Evolutionary conservation across 2,329 filamentous ascomycete species (phyloP).

Genomic region (Fusarium sororula): DNA sequence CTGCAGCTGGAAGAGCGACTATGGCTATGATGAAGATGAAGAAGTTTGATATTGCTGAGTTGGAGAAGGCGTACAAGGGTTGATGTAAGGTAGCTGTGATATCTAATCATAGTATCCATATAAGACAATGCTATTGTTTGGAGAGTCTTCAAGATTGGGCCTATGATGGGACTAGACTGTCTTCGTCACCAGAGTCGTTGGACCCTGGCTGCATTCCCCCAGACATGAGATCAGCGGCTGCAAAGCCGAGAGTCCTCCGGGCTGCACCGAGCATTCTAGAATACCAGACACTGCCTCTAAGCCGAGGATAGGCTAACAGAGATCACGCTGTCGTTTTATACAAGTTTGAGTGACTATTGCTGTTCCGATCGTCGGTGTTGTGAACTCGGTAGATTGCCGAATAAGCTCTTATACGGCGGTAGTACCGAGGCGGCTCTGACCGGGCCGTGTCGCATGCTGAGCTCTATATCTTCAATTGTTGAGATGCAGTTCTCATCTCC

Average conservation of each 20-base stretch:
- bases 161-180: background rate
- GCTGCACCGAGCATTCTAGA: background rate
- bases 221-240: background rate
- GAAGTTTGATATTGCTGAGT: slow-evolving; percentile 53
- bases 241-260: background rate
- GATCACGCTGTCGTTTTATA: background rate
- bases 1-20: slow-evolving; percentile 44
- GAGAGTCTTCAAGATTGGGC: background rate
- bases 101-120: background rate
- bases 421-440: slow-evolving; percentile 14
- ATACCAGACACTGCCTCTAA: background rate
- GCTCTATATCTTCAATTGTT: background rate
- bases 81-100: background rate
- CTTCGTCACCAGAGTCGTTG: background rate
- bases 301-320: background rate
- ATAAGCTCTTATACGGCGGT: background rate
- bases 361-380: slow-evolving; percentile 9
- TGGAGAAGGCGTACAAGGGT: slow-evolving; percentile 48
- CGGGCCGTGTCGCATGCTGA: background rate
- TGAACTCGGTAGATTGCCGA: slow-evolving; percentile 7
- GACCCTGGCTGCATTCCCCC: background rate
- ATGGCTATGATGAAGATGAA: slow-evolving; percentile 54
- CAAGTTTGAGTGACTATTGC: background rate
- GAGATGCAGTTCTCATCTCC: background rate
- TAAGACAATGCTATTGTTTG: background rate